Evolutionary conservation across 768 basidiomycete species (phyloP).

Genomic region (Boletus coccyginus): DNA sequence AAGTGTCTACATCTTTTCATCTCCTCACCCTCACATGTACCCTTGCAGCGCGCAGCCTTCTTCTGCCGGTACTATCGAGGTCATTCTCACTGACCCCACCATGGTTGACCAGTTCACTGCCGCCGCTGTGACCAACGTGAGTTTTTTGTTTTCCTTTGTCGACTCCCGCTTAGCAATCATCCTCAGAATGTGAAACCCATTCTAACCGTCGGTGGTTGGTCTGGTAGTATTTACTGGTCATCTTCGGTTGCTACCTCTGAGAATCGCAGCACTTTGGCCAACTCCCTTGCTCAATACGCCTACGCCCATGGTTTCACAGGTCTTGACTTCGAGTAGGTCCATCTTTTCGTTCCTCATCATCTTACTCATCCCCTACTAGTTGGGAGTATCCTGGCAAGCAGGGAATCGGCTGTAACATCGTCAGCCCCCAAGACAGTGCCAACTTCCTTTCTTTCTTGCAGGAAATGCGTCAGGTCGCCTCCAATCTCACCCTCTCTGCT

Average conservation of each 20-base stretch:
- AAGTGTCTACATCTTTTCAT: neutral
- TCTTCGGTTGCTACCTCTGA: constrained; percentile 48
- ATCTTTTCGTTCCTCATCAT: neutral
- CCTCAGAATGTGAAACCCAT: constrained; percentile 52
- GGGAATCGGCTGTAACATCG: constrained; percentile 70
- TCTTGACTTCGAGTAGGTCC: constrained; percentile 65
- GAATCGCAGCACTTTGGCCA: constrained; percentile 59
- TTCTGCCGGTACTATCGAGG: constrained; percentile 7
- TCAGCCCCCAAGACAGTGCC: constrained; percentile 61
- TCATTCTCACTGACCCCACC: constrained; percentile 1
- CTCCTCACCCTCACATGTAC: neutral
- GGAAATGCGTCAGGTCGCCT: constrained; percentile 55
- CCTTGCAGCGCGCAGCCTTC: constrained; percentile 23
- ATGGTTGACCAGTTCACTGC: constrained; percentile 21
- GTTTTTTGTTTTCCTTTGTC: neutral
- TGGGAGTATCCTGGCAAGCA: constrained; percentile 81
- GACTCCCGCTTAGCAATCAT: neutral
- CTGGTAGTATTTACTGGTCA: constrained; percentile 62
- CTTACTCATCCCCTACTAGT: constrained; percentile 34
- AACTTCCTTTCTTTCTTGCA: constrained; percentile 81
- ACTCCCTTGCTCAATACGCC: constrained; percentile 49
- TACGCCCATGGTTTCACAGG: constrained; percentile 52
- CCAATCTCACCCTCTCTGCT: constrained; percentile 66
- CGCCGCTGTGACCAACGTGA: constrained; percentile 27
- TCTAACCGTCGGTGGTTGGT: constrained; percentile 68